phyloP scores from a whole-genome alignment of 2,329 filamentous ascomycete genomes.

The Clarireedia sp. region DNA sequence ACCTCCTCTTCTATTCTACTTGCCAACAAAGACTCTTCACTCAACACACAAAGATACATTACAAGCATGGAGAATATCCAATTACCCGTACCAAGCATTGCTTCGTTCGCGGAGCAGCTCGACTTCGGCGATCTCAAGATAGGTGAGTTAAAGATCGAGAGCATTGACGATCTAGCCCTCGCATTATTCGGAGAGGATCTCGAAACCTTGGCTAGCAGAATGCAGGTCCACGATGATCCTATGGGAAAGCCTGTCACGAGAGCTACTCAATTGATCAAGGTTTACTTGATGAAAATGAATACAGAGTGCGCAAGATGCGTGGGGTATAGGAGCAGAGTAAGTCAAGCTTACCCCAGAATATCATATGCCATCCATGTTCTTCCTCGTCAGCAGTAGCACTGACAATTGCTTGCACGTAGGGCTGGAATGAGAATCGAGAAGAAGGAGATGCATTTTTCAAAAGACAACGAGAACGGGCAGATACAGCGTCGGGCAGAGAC shows the following conservation, averaged over 20 bases:
- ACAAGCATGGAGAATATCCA: not conserved
- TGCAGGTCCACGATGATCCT: slow-evolving; percentile 2
- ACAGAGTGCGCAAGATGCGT: slow-evolving; percentile 15
- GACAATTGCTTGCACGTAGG: slow-evolving; percentile 8
- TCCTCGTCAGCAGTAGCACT: not conserved
- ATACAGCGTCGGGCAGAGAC: slow-evolving; percentile 25
- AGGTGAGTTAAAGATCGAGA: not conserved
- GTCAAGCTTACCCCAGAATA: not conserved
- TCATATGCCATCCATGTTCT: not conserved
- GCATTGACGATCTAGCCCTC: not conserved
- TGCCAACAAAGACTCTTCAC: not conserved
- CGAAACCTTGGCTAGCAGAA: not conserved
- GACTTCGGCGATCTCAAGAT: not conserved
- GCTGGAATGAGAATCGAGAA: slow-evolving; percentile 38
- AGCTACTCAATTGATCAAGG: slow-evolving; percentile 12
- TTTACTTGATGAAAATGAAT: slow-evolving; percentile 15
- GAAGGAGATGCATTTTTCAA: slow-evolving; percentile 37
- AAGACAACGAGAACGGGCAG: slow-evolving; percentile 33
- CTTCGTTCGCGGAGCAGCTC: not conserved
- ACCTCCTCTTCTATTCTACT: not conserved
- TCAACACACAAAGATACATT: not conserved
- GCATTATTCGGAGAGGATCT: not conserved
- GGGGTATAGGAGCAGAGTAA: slow-evolving; percentile 16
- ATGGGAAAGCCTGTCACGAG: not conserved
- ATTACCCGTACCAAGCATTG: not conserved